Conservation (phyloP, 2,329 filamentous ascomycete species). For the Graphium sp. region DNA sequence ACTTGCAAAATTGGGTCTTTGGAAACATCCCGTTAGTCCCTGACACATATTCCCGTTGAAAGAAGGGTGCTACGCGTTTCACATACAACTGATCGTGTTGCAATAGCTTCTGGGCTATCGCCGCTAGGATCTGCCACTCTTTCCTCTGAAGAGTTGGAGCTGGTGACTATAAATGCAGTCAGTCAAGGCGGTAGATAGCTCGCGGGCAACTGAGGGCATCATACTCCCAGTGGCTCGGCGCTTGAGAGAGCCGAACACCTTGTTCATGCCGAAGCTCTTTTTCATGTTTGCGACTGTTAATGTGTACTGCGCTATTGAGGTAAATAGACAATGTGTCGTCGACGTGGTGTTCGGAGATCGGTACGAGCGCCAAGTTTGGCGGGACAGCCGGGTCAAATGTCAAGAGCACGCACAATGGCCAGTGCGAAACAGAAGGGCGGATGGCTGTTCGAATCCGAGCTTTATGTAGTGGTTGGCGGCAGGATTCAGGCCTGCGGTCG, state of each 20-base stretch:
- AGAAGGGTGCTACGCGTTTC: not conserved
- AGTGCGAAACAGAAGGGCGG: too few relatives aligned
- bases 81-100: constrained; percentile 1
- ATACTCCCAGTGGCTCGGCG: constrained; percentile 20
- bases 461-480: too few relatives aligned
- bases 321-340: too few relatives aligned
- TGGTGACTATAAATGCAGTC: constrained; percentile 2
- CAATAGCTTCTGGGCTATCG: constrained; percentile 1
- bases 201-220: constrained; percentile 4
- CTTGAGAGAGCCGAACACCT: constrained; percentile 37
- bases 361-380: too few relatives aligned
- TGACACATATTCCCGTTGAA: too few relatives aligned
- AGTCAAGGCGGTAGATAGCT: constrained; percentile 3
- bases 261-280: constrained; percentile 38
- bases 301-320: too few relatives aligned
- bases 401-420: too few relatives aligned
- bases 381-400: too few relatives aligned
- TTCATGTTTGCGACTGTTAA: too few relatives aligned
- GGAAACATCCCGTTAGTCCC: not conserved
- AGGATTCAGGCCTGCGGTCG: too few relatives aligned
- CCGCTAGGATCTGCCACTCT: not conserved
- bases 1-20: constrained; percentile 70
- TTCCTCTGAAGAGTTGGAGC: constrained; percentile 6
- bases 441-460: too few relatives aligned
- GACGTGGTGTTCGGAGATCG: too few relatives aligned